Percentiles rank a stretch among this genome's conserved stretches.
Evolutionary conservation across 345 rosid genomes (phyloP).

Genomic region (Capsella bursapastoris): DNA sequence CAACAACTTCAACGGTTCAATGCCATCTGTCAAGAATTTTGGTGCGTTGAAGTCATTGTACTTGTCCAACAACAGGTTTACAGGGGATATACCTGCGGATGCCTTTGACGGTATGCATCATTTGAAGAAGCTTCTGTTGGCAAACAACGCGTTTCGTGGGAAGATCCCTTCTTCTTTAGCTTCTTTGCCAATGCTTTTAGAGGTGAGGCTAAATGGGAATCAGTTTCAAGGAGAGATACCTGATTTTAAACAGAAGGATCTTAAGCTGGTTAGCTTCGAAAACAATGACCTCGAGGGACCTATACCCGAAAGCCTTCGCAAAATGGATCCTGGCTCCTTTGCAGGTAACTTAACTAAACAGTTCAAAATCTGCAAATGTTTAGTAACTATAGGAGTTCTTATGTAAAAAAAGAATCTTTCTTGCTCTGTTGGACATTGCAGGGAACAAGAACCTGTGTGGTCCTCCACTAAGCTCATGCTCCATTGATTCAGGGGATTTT

Average conservation of each 20-base stretch:
- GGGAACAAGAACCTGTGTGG: constrained; percentile 70
- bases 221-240: constrained; percentile 65
- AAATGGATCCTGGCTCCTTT: constrained; percentile 53
- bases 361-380: constrained; percentile 16
- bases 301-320: constrained; percentile 59
- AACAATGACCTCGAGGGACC: constrained; percentile 75
- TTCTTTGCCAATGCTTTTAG: constrained; percentile 56
- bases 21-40: constrained; percentile 60
- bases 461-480: constrained; percentile 57
- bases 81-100: constrained; percentile 60
- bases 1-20: constrained; percentile 58
- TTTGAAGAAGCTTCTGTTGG: constrained; percentile 62
- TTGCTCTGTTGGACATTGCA: constrained; percentile 36
- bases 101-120: constrained; percentile 62
- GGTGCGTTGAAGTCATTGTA: constrained; percentile 57
- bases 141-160: constrained; percentile 63
- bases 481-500: background rate
- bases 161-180: constrained; percentile 60
- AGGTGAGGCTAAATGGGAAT: constrained; percentile 71
- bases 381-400: constrained; percentile 22
- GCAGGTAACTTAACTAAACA: constrained; percentile 50
- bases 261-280: constrained; percentile 56
- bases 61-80: constrained; percentile 64
- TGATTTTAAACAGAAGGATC: constrained; percentile 45
- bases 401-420: constrained; percentile 13